A percentile compares a stretch with the other conserved stretches of the same genome.
Evolutionary conservation across 2,329 filamentous ascomycete genomes (phyloP).

Genomic region (Chaetothyriales sp.): DNA sequence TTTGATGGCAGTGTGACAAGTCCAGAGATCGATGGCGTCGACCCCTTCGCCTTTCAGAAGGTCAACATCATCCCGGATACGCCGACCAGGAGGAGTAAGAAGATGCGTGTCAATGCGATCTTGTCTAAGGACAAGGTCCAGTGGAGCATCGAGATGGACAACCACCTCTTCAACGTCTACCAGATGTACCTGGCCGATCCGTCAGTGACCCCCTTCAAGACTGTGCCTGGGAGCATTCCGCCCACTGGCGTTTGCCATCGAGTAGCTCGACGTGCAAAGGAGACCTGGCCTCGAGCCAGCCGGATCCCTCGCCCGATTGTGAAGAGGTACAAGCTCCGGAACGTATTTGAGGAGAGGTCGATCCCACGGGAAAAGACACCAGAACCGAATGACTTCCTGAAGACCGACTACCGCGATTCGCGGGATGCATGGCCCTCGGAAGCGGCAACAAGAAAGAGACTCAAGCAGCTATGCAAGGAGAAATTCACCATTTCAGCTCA

Average conservation of each 20-base stretch:
- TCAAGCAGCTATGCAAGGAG: constrained; percentile 45
- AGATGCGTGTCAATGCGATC: constrained; percentile 17
- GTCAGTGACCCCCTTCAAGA: constrained; percentile 52
- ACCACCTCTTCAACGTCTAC: constrained; percentile 51
- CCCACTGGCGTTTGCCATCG: constrained; percentile 50
- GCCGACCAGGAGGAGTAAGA: constrained; percentile 22
- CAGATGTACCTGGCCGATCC: constrained; percentile 51
- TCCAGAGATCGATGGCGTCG: constrained; percentile 42
- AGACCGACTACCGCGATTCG: constrained; percentile 13
- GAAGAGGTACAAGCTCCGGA: constrained; percentile 15
- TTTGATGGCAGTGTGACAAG: constrained; percentile 46
- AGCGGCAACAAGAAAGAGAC: constrained; percentile 40
- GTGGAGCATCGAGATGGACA: constrained; percentile 50
- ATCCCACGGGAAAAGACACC: constrained; percentile 13
- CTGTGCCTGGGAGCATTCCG: constrained; percentile 47
- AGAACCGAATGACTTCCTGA: constrained; percentile 15
- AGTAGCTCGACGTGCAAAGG: constrained; percentile 46
- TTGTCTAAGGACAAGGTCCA: constrained; percentile 18
- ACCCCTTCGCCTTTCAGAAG: constrained; percentile 37
- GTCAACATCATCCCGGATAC: constrained; percentile 24
- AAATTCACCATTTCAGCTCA: constrained; percentile 48
- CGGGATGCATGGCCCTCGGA: constrained; percentile 41
- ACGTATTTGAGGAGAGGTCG: constrained; percentile 12
- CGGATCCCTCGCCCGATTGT: constrained; percentile 19
- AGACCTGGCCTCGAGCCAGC: constrained; percentile 37